Conservation (phyloP, 306 rosid species). For the Luffa aegyptiaca region DNA sequence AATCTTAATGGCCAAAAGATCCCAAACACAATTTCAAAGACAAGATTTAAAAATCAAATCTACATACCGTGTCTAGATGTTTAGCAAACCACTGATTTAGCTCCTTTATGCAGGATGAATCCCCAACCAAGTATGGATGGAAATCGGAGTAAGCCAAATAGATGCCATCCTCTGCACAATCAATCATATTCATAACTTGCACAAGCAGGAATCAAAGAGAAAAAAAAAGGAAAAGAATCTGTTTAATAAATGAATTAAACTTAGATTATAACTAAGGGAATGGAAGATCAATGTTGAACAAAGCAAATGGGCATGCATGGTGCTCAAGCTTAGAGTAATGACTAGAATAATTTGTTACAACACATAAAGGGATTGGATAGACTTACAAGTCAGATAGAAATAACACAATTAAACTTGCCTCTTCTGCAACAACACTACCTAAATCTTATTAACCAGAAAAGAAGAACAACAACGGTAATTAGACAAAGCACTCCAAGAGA, state of each 20-base stretch:
- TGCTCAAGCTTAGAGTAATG: neutral
- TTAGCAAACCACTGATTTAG: constrained; percentile 93
- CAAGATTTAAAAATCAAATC: neutral
- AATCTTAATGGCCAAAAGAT: neutral
- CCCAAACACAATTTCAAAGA: neutral
- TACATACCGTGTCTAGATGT: constrained; percentile 81
- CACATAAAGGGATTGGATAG: neutral
- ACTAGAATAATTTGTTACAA: neutral
- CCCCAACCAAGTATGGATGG: constrained; percentile 73
- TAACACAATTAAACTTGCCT: neutral
- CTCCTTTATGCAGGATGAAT: constrained; percentile 74
- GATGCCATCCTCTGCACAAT: constrained; percentile 72
- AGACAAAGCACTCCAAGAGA: neutral
- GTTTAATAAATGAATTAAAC: neutral
- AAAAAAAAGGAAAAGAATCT: neutral
- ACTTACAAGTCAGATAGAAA: neutral
- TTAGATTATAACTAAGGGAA: neutral
- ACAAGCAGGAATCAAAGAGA: neutral
- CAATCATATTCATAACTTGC: constrained; percentile 17
- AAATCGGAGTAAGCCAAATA: constrained; percentile 90
- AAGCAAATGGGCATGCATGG: neutral
- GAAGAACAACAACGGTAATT: neutral
- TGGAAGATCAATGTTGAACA: neutral
- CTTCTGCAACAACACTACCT: neutral
- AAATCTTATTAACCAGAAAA: neutral